phyloP scores from a whole-genome alignment of 2,329 filamentous ascomycete species.

The Scortechinia acanthostroma region DNA sequence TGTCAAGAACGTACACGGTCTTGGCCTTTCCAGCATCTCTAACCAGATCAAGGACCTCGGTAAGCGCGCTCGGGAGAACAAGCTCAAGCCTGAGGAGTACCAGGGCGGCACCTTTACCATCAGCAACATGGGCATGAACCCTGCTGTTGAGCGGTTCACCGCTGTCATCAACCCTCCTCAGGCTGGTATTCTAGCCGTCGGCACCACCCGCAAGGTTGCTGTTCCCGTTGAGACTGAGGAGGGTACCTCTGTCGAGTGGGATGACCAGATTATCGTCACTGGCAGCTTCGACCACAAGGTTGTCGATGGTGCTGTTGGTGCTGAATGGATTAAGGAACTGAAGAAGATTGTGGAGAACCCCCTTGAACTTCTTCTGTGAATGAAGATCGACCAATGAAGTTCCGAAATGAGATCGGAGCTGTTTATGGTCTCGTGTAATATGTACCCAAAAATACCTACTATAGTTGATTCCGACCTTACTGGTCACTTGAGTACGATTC shows the following conservation, averaged over 20 bases:
- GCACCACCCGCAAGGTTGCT: constrained; percentile 91
- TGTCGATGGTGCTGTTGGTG: constrained; percentile 89
- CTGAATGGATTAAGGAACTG: constrained; percentile 91
- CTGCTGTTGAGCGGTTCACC: constrained; percentile 90
- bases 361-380: constrained; percentile 82
- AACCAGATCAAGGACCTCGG: constrained; percentile 88
- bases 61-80: constrained; percentile 90
- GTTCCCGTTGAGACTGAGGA: constrained; percentile 80
- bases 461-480: too few species aligned
- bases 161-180: constrained; percentile 99
- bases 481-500: too few species aligned
- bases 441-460: too few species aligned
- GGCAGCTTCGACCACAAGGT: constrained; percentile 99
- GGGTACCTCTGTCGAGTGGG: constrained; percentile 76
- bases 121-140: constrained; percentile 99
- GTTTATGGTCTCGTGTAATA: neutral
- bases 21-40: constrained; percentile 84
- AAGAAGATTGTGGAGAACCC: constrained; percentile 98
- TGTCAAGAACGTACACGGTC: constrained; percentile 78
- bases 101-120: constrained; percentile 98
- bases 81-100: constrained; percentile 99
- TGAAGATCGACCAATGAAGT: too few species aligned
- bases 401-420: too few species aligned
- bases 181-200: constrained; percentile 88
- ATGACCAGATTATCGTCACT: constrained; percentile 93